These are phyloP conservation scores for Penicillium dipodomyicola DNA, from an alignment of 495 filamentous ascomycete species.

Conservation along the genomic window DNA sequence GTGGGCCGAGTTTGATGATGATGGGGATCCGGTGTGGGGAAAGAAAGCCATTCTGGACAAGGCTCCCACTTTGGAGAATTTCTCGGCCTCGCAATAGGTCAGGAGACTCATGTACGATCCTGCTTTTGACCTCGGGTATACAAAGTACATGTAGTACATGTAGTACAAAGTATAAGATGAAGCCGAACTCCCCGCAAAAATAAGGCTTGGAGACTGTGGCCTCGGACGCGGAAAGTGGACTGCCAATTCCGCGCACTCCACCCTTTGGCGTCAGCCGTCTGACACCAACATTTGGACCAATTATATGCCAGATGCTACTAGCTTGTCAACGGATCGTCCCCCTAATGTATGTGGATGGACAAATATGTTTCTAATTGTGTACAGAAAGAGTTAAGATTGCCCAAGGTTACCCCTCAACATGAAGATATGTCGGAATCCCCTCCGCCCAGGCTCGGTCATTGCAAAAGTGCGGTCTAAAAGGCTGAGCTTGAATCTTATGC, in stretches of 20 bases:
- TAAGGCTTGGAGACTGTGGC: not conserved
- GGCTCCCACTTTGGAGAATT: slow-evolving; percentile 34
- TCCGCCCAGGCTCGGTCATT: not conserved
- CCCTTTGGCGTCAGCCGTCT: not conserved
- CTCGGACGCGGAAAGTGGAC: not conserved
- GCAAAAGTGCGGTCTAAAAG: not conserved
- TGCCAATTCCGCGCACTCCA: not conserved
- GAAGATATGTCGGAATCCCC: not conserved
- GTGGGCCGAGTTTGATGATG: slow-evolving; percentile 87
- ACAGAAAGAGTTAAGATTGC: not conserved
- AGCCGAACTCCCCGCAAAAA: too few species aligned
- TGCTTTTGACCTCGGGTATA: not conserved
- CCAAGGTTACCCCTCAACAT: not conserved
- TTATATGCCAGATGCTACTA: not conserved
- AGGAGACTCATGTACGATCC: not conserved
- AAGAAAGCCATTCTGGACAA: slow-evolving; percentile 20
- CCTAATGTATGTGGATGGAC: not conserved
- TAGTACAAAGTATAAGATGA: too few species aligned
- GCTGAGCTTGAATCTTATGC: not conserved
- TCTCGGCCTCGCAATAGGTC: slow-evolving; percentile 28
- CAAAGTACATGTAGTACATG: too few species aligned
- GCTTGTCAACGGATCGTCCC: not conserved
- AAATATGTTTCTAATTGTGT: not conserved
- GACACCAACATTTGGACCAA: not conserved
- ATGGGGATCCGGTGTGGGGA: slow-evolving; percentile 73